phyloP scores from a whole-genome alignment of 2,329 filamentous ascomycete genomes.

The Karstenula rhodostoma region DNA sequence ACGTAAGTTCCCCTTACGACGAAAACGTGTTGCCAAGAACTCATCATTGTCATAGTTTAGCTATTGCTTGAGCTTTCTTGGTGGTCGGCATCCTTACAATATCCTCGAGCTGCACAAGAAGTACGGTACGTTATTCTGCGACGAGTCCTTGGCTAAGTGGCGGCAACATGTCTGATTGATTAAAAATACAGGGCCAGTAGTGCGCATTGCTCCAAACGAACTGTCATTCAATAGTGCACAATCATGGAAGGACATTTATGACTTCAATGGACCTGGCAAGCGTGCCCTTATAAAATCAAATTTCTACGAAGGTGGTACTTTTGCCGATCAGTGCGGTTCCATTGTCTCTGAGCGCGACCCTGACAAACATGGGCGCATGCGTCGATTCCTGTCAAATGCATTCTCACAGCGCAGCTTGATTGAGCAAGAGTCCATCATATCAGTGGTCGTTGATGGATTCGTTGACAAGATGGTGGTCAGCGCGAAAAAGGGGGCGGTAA shows the following conservation, averaged over 20 bases:
- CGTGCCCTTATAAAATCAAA: neutral
- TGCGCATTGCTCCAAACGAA: slow-evolving; percentile 58
- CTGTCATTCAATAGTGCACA: slow-evolving; percentile 53
- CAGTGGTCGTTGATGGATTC: neutral
- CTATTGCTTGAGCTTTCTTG: slow-evolving; percentile 4
- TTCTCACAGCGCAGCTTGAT: neutral
- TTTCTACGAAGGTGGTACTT: slow-evolving; percentile 12
- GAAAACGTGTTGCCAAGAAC: no score
- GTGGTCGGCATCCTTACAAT: slow-evolving; percentile 8
- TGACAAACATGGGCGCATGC: slow-evolving; percentile 3
- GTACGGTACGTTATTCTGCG: neutral
- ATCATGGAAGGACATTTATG: slow-evolving; percentile 53
- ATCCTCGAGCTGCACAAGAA: neutral
- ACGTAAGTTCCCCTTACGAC: neutral
- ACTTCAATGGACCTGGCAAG: neutral
- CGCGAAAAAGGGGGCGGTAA: neutral
- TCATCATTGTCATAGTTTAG: no score
- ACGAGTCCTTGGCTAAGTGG: slow-evolving; percentile 9
- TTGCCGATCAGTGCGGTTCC: slow-evolving; percentile 19
- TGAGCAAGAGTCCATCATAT: slow-evolving; percentile 12
- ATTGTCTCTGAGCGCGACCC: slow-evolving; percentile 31
- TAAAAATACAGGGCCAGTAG: slow-evolving; percentile 51
- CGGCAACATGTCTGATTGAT: neutral
- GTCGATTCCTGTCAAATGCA: neutral
- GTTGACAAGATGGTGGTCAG: neutral